Percentiles rank a stretch among this genome's conserved stretches.
Conservation (phyloP, 495 filamentous ascomycete species). For the Penicilliopsis zonata region DNA sequence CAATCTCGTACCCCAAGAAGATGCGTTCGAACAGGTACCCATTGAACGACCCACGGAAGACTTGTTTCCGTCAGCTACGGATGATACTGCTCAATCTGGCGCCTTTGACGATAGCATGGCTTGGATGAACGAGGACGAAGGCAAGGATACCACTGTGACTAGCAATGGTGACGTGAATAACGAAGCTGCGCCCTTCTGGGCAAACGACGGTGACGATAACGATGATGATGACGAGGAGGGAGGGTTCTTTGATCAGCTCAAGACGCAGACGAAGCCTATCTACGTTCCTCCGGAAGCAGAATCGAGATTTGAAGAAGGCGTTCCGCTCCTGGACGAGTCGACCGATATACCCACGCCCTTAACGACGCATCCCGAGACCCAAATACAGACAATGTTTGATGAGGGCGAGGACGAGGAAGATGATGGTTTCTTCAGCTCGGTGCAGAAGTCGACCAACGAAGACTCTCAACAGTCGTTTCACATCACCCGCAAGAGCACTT, state of each 20-base stretch:
- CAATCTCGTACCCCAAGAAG: background rate
- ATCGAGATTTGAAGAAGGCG: constrained; percentile 35
- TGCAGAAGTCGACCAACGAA: constrained; percentile 5
- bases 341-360: constrained; percentile 10
- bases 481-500: constrained; percentile 31
- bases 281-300: constrained; percentile 32
- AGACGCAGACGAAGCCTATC: constrained; percentile 35
- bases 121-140: constrained; percentile 3
- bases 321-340: constrained; percentile 27
- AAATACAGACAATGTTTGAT: constrained; percentile 20
- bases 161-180: constrained; percentile 7
- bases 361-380: constrained; percentile 5
- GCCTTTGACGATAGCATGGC: background rate
- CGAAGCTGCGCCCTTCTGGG: constrained; percentile 18
- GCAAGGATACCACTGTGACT: background rate
- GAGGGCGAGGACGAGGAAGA: constrained; percentile 24
- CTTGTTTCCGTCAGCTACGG: background rate
- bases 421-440: constrained; percentile 26
- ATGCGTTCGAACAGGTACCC: background rate
- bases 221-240: constrained; percentile 28
- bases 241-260: constrained; percentile 38
- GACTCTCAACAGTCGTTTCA: constrained; percentile 9
- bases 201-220: constrained; percentile 14
- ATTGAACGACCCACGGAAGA: background rate
- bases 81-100: background rate